Evolutionary conservation across 768 basidiomycete species (phyloP), one percentile per base, ranked within the genome.

Genomic region (Amanita inopinata): DNA sequence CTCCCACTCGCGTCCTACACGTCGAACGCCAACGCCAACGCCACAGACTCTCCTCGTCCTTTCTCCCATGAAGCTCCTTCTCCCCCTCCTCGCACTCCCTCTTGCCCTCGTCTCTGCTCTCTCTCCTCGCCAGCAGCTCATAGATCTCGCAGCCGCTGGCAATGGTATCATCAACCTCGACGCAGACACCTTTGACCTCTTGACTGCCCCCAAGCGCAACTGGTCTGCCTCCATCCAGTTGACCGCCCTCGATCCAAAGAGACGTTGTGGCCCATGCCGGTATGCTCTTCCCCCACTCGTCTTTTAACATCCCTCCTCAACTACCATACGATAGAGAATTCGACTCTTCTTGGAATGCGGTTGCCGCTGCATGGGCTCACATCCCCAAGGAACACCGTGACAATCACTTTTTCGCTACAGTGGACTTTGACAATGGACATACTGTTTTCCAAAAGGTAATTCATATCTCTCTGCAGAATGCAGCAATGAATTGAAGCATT

Each of bases 181-280:
- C 63, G 65, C 80, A 20, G 68, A 67, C 20, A 67, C 73, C 2
- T 99, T 80, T 61, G 85, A 92, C 55, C 67, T 92, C 43, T 63
- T 98, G 51, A 81, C 80, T 2, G 61, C 73, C 4, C 72, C 82
- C 6, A 71, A 79, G 47, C 80, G 96, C 48, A 78, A 82, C 50
- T 99, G 93, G 83, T 84, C 85, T 1, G 79, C 81, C n/a, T 69
- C 82, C 3, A 69, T 99, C 40, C 80, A 91, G 9, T 73, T 98
- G 58, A 99, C 96, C 1, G 96, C 96, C 0, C 61, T 96, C 48
- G 82, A 80, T 51, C 64, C 75, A 7, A 73, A 80, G 49, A 79
- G 88, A 56, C 84, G 80, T 60, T 99, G 96, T 60, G 60, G 58
- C n/a, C 94, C 93, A 34, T 99, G 96, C 84, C 83, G 69, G 93